These are phyloP conservation scores for Fusarium foetens DNA, from an alignment of 2,329 filamentous ascomycete genomes.

Conservation along the genomic window DNA sequence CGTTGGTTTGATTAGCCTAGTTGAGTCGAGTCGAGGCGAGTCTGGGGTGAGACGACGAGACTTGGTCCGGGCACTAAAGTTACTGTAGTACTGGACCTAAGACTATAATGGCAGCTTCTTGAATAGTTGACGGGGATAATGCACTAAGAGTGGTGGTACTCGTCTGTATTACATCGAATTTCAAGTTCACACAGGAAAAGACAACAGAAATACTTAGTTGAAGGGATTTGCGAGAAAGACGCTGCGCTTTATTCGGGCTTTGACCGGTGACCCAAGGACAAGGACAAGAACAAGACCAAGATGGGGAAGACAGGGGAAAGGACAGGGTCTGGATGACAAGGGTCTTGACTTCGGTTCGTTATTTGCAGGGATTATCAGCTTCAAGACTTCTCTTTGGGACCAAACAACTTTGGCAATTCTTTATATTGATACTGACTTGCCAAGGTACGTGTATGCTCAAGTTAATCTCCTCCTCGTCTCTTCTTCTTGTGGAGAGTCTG, in stretches of 20 bases:
- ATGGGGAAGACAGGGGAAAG: conserved; percentile 20
- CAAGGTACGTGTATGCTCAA: neutral
- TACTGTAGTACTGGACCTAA: neutral
- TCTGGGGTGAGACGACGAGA: conserved; percentile 11
- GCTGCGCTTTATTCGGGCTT: conserved; percentile 32
- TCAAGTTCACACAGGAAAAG: neutral
- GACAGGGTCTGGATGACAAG: neutral
- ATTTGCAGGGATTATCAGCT: conserved; percentile 1
- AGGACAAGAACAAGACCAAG: neutral
- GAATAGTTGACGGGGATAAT: neutral
- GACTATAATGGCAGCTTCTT: neutral
- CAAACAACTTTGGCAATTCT: neutral
- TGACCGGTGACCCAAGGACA: conserved; percentile 11
- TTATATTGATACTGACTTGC: neutral
- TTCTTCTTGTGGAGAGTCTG: neutral
- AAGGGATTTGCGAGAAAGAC: neutral
- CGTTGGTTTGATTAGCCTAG: conserved; percentile 1
- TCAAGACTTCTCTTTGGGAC: neutral
- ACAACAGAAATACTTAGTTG: neutral
- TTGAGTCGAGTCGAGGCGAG: neutral
- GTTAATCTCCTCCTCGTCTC: neutral
- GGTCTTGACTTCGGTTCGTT: neutral
- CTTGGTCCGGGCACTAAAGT: neutral
- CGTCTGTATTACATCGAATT: conserved; percentile 1
- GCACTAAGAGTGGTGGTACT: neutral